These are phyloP conservation scores for Yamadazyma dushanensis DNA, from an alignment of 1,139 yeast genomes.

Conservation along the genomic window DNA sequence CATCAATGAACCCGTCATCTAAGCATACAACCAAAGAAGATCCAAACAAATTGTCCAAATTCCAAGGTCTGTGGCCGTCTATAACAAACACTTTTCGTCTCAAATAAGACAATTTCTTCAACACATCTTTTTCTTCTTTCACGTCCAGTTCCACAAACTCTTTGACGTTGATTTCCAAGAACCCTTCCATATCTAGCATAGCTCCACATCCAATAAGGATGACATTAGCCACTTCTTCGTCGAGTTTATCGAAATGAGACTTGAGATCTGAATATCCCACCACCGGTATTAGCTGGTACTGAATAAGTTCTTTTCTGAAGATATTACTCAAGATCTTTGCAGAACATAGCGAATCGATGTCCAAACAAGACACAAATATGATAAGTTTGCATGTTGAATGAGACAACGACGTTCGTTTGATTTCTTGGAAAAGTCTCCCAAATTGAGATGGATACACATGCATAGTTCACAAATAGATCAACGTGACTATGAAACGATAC, in stretches of 20 bases:
- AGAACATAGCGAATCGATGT: conserved; percentile 90
- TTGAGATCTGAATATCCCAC: conserved; percentile 86
- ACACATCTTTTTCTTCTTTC: conserved; percentile 9
- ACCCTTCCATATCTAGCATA: conserved; percentile 79
- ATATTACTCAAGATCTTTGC: conserved; percentile 72
- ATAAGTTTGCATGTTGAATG: conserved; percentile 90
- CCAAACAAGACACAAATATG: conserved; percentile 85
- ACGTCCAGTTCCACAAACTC: conserved; percentile 26
- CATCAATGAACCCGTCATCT: conserved; percentile 80
- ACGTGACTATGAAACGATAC: no score
- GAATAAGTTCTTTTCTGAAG: conserved; percentile 78
- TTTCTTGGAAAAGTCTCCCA: conserved; percentile 57
- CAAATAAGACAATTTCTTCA: conserved; percentile 13
- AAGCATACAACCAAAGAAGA: conserved; percentile 78
- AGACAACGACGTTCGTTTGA: conserved; percentile 64
- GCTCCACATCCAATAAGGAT: conserved; percentile 95
- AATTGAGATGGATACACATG: conserved; percentile 64
- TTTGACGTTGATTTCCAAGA: conserved; percentile 64
- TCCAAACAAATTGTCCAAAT: conserved; percentile 87
- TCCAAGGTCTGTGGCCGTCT: conserved; percentile 97
- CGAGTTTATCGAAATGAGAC: conserved; percentile 61
- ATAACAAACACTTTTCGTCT: conserved; percentile 62
- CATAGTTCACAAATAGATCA: no score
- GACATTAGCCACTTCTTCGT: conserved; percentile 75
- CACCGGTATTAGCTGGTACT: conserved; percentile 89